Base-by-base conservation (phyloP, 768 basidiomycete species). In the Coprinopsis sp. region DNA sequence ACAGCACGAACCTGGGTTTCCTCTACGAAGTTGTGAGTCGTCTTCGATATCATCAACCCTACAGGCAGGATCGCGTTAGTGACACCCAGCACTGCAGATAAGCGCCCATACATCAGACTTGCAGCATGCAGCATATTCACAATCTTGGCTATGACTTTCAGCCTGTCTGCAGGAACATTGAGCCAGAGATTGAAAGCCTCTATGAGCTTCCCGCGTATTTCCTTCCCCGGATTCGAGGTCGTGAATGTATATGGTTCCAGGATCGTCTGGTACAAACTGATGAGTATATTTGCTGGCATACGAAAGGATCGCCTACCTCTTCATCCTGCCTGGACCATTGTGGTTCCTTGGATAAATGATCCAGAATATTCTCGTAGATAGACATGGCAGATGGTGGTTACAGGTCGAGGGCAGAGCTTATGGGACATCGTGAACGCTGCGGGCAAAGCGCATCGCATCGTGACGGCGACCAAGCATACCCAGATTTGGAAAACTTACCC, bases 1-100 rank as follows among this genome's bases (percentile, higher is more conserved):
- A 33, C 22, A 48, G 16, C 8, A 23, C 10, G 18, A 58, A 76
- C 87, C 89, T 57, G 94, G 94, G 24, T 79, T 74, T 2, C 95
- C 96, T 53, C 95, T 67, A 18, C 93, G 75, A 30, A 96, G 70
- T 54, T 91, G 87, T 0, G 89, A 87, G 47, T 87, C 87, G 52
- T 96, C 93, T 64, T 96, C 90, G 31, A 96, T 94, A 61, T 96
- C 93, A 59, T 96, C 93, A 51, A 96, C 78, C 62, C 92, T 96
- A 62, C 44, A 25, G 3, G 11, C 14, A 25, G 18, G 23, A 39
- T 47, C 21, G 51, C 29, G 7, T 28, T n/a, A 30, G 41, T 28
- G 6, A 33, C 24, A 24, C 25, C 28, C 28, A 11, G 18, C 22
- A 23, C 19, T 31, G 37, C n/a, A 23, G 6, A 1, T 19, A 24